Percentiles rank a stretch among this genome's conserved stretches.
Evolutionary conservation across 768 basidiomycete genomes (phyloP).

Genomic region (Mycena vitilis): DNA sequence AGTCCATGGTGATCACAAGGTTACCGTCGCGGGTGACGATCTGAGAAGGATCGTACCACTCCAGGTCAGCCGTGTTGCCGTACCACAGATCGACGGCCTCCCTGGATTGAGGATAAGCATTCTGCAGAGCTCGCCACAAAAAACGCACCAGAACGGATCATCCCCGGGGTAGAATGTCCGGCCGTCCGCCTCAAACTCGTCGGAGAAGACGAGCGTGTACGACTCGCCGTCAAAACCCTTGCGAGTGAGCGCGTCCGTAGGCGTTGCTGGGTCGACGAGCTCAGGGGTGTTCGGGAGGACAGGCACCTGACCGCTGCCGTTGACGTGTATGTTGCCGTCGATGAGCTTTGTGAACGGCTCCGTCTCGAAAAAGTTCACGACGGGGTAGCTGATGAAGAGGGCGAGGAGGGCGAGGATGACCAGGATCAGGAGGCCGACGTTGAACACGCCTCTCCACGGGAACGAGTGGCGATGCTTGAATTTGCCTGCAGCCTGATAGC

Average conservation of each 20-base stretch:
- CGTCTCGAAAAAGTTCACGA: slow-evolving; percentile 62
- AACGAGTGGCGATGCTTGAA: slow-evolving; percentile 44
- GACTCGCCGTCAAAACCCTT: slow-evolving; percentile 78
- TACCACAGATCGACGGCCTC: slow-evolving; percentile 83
- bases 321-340: slow-evolving; percentile 74
- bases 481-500: slow-evolving; percentile 24
- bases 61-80: slow-evolving; percentile 73
- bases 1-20: slow-evolving; percentile 78
- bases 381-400: slow-evolving; percentile 88
- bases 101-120: too few relatives aligned
- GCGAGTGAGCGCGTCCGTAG: slow-evolving; percentile 63
- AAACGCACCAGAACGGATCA: slow-evolving; percentile 34
- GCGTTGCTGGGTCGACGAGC: slow-evolving; percentile 80
- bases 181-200: slow-evolving; percentile 80
- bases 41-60: slow-evolving; percentile 81
- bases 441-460: slow-evolving; percentile 65
- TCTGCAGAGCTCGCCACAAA: too few relatives aligned
- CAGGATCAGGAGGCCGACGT: slow-evolving; percentile 74
- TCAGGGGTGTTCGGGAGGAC: slow-evolving; percentile 51
- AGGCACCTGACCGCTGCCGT: slow-evolving; percentile 76
- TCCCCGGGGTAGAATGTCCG: slow-evolving; percentile 71
- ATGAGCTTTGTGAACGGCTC: slow-evolving; percentile 55
- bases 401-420: slow-evolving; percentile 71
- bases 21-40: slow-evolving; percentile 74
- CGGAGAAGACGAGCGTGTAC: slow-evolving; percentile 80